These are phyloP conservation scores for Cytospora paraplurivora DNA, from an alignment of 2,329 filamentous ascomycete species.

Conservation along the genomic window DNA sequence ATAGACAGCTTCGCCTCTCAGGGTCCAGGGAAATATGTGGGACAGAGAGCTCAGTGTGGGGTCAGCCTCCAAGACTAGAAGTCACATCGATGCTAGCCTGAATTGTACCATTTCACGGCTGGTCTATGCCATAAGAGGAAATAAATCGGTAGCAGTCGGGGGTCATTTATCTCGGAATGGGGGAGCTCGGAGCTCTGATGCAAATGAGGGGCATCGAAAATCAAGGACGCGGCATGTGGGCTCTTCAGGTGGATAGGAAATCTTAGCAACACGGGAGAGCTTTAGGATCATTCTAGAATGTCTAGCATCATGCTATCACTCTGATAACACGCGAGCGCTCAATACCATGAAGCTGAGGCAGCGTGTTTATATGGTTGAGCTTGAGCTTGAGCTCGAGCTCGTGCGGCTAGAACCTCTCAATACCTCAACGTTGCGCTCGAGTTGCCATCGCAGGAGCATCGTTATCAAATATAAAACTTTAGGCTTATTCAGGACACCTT, in stretches of 20 bases:
- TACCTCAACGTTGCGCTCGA: neutral
- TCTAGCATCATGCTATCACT: neutral
- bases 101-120: constrained; percentile 11
- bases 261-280: neutral
- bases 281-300: neutral
- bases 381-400: too few species aligned
- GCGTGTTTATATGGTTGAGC: neutral
- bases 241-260: neutral
- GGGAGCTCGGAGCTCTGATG: neutral
- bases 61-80: neutral
- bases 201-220: constrained; percentile 4
- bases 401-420: too few species aligned
- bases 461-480: neutral
- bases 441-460: neutral
- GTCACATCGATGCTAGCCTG: constrained; percentile 12
- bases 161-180: neutral
- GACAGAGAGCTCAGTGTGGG: constrained; percentile 22
- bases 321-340: too few species aligned
- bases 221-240: neutral
- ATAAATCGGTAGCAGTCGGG: neutral
- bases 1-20: neutral
- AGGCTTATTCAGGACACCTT: neutral
- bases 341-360: neutral
- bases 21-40: constrained; percentile 24
- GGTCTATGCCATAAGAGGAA: constrained; percentile 16